Conservation (phyloP, 1,284 basidiomycete species). For the Fomitopsis palustris region DNA sequence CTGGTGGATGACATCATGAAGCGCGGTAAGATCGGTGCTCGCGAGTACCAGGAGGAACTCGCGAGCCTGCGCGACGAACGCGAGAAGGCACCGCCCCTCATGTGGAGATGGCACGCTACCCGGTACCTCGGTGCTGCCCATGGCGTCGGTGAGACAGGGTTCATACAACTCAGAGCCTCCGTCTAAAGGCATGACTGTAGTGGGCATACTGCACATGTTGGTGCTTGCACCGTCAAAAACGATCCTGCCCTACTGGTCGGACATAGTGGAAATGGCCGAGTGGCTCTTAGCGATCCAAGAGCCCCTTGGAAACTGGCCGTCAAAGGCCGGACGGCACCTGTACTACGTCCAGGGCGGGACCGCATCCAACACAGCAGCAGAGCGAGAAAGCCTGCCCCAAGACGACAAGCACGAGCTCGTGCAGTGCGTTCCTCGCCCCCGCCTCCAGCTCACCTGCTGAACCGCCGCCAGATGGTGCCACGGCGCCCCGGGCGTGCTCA, state of each 20-base stretch:
- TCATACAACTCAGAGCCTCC: background rate
- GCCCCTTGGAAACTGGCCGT: slow-evolving; percentile 47
- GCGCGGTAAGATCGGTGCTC: slow-evolving; percentile 41
- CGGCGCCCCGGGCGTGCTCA: slow-evolving; percentile 47
- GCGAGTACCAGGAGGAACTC: slow-evolving; percentile 25
- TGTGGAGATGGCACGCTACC: slow-evolving; percentile 57
- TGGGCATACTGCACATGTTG: slow-evolving; percentile 49
- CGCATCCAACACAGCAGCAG: slow-evolving; percentile 7
- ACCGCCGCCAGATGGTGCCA: slow-evolving; percentile 47
- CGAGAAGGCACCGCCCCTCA: slow-evolving; percentile 35
- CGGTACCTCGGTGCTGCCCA: slow-evolving; percentile 54
- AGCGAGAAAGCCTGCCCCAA: slow-evolving; percentile 7
- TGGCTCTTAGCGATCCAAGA: slow-evolving; percentile 48
- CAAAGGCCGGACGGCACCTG: slow-evolving; percentile 33
- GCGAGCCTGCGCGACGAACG: slow-evolving; percentile 12
- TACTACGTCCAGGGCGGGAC: slow-evolving; percentile 15
- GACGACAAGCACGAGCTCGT: slow-evolving; percentile 35
- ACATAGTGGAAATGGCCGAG: slow-evolving; percentile 39
- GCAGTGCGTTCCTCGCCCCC: slow-evolving; percentile 35
- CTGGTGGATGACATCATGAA: slow-evolving; percentile 44
- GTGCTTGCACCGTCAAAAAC: slow-evolving; percentile 38
- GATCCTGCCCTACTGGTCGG: slow-evolving; percentile 34
- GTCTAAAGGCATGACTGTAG: slow-evolving; percentile 20
- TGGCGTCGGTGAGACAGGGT: slow-evolving; percentile 40
- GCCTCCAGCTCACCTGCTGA: background rate